A percentile compares a stretch with the other conserved stretches of the same genome.
phyloP scores from a whole-genome alignment of 352 stramenopile species.

The Pythium guiyangense region DNA sequence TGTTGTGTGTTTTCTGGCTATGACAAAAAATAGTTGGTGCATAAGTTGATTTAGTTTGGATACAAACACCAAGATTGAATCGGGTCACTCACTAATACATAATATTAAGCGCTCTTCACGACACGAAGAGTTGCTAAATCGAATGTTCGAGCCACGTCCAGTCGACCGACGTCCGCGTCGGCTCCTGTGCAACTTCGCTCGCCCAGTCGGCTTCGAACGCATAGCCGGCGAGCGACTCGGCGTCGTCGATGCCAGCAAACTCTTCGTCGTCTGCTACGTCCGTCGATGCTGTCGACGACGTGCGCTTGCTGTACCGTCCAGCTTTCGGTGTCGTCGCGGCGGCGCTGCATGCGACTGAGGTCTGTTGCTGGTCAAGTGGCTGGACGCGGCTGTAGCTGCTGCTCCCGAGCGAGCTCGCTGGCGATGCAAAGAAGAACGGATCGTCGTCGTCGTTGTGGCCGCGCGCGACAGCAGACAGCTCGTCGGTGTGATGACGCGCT shows the following conservation, averaged over 20 bases:
- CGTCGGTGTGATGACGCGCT: too few species aligned
- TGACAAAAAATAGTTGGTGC: too few species aligned
- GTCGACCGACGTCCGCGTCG: slow-evolving; percentile 3
- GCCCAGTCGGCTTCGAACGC: slow-evolving; percentile 82
- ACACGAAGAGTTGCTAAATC: too few species aligned
- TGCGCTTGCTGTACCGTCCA: slow-evolving; percentile 5
- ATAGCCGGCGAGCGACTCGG: slow-evolving; percentile 53
- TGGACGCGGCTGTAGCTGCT: slow-evolving; percentile 14
- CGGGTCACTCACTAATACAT: too few species aligned
- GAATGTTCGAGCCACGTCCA: not conserved
- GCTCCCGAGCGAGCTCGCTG: not conserved
- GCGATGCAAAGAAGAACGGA: not conserved
- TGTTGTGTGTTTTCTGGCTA: too few species aligned
- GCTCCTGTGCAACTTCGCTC: slow-evolving; percentile 18
- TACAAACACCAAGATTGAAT: too few species aligned
- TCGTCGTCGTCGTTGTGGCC: too few species aligned
- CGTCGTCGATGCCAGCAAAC: slow-evolving; percentile 21
- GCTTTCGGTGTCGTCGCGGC: not conserved
- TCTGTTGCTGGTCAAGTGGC: slow-evolving; percentile 55
- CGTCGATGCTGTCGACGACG: slow-evolving; percentile 9
- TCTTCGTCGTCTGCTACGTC: slow-evolving; percentile 12
- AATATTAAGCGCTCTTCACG: too few species aligned
- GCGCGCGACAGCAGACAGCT: too few species aligned
- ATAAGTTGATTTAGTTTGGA: too few species aligned
- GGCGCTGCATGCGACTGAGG: too few species aligned